Conservation (phyloP, 2,329 filamentous ascomycete genomes). For the Aspergillus sojae region DNA sequence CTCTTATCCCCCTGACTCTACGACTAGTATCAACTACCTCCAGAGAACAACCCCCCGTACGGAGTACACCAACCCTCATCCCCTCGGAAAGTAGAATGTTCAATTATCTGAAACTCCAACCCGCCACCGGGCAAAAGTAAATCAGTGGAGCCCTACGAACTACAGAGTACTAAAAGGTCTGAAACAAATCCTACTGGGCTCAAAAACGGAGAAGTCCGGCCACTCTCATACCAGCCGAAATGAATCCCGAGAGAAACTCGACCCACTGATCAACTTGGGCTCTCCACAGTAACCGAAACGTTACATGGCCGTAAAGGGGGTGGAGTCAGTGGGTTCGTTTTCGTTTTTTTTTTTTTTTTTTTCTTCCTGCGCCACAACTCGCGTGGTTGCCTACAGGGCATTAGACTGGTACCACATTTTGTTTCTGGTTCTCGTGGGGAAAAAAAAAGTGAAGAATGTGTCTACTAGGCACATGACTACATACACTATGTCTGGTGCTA, state of each 20-base stretch:
- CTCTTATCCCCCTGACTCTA: background rate
- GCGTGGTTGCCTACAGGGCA: slow-evolving; percentile 2
- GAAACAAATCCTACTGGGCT: background rate
- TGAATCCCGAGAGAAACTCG: background rate
- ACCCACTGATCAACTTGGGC: background rate
- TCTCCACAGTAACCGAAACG: slow-evolving; percentile 5
- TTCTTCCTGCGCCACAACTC: background rate
- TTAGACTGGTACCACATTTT: background rate
- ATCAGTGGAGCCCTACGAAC: background rate
- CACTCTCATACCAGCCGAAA: background rate
- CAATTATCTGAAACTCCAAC: background rate
- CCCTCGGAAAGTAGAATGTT: background rate
- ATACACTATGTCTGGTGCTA: background rate
- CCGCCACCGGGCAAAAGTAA: slow-evolving; percentile 1
- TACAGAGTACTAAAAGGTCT: background rate
- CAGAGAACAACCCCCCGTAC: background rate
- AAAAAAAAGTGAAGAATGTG: background rate
- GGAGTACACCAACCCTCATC: background rate
- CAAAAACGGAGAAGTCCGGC: background rate
- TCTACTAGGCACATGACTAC: background rate
- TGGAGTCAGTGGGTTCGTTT: background rate
- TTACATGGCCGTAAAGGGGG: background rate
- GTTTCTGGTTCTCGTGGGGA: background rate
- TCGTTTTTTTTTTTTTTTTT: background rate
- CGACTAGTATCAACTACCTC: too few relatives aligned